A percentile compares a stretch with the other conserved stretches of the same genome.
phyloP scores from a whole-genome alignment of 257 asterid species.

The Petunia secreta region DNA sequence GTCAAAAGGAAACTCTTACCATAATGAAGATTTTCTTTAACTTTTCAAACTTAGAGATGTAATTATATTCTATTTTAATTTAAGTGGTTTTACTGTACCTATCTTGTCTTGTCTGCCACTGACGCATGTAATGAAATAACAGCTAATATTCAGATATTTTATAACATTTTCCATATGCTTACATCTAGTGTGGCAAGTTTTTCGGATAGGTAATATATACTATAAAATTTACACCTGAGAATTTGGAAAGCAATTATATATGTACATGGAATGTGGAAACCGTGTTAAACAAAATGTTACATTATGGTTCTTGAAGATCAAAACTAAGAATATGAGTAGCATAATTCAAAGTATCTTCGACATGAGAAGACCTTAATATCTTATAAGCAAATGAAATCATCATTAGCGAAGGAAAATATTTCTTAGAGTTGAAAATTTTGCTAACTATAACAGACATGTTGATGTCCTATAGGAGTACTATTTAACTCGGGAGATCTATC shows the following conservation, averaged over 20 bases:
- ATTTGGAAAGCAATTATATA: neutral
- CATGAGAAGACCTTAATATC: neutral
- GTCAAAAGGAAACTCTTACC: neutral
- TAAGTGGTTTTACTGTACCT: neutral
- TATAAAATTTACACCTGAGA: neutral
- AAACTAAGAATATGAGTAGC: neutral
- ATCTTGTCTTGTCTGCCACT: conserved; percentile 3
- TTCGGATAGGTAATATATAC: neutral
- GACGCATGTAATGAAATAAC: neutral
- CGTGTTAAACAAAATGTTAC: conserved; percentile 10
- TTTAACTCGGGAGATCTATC: neutral
- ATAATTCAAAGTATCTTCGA: neutral
- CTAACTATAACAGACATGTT: neutral
- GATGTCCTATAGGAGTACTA: neutral
- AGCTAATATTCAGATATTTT: neutral
- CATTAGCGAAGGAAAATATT: neutral
- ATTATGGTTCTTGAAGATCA: conserved; percentile 11
- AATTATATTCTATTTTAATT: neutral
- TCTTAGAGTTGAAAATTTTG: neutral
- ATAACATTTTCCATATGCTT: neutral
- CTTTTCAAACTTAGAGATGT: neutral
- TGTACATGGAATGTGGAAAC: neutral
- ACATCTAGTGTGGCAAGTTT: too few species aligned
- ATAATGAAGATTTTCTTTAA: neutral
- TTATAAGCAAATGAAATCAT: neutral